Evolutionary conservation across 306 rosid genomes (phyloP), one percentile per base, ranked within the genome.

Genomic region (Malus orientalis): DNA sequence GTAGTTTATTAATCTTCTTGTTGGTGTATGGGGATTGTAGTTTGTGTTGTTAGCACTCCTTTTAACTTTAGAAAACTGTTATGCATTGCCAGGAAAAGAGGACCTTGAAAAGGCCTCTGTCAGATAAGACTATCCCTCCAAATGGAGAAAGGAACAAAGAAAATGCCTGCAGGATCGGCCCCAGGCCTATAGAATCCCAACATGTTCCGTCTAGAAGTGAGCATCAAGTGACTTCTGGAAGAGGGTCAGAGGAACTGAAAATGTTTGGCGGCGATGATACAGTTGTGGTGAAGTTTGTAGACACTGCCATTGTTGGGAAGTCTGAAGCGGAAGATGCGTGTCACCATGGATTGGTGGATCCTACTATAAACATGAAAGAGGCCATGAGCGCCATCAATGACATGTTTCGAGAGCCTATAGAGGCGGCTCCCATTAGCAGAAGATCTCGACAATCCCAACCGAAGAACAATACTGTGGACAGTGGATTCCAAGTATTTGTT

Each of bases 351-450:
- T 77, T 92, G 79, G 92, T 92, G 49, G 99, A 95, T 81, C 99
- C 99, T 60, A 92, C 99, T 9, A 81, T 95, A 84, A 95, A 95
- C 76, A 89, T 92, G 97, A 95, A 90, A 85, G 97, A 95, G 79
- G 99, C 97, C 25, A 92, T 90, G 92, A 86, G 79, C 80, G 96
- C 86, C 80, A 92, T 95, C 70, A 89, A 92, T 77, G 82, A 87
- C 81, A 95, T 92, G 99, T 95, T 95, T 81, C 79, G 88, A 60
- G 93, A 86, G 74, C 97, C 99, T 67, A 69, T 95, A 67, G 92
- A 89, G 76, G 78, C 82, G 42, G 87, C 75, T 80, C 83, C 86
- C 19, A 67, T 84, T 47, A 76, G 83, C 54, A 83, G 85, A 83
- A 84, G 86, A 81, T 81, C 91, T 27, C 75, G 61, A 51, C 84